phyloP scores from a whole-genome alignment of 352 stramenopile genomes.

The Globisporangium recalcitrans region DNA sequence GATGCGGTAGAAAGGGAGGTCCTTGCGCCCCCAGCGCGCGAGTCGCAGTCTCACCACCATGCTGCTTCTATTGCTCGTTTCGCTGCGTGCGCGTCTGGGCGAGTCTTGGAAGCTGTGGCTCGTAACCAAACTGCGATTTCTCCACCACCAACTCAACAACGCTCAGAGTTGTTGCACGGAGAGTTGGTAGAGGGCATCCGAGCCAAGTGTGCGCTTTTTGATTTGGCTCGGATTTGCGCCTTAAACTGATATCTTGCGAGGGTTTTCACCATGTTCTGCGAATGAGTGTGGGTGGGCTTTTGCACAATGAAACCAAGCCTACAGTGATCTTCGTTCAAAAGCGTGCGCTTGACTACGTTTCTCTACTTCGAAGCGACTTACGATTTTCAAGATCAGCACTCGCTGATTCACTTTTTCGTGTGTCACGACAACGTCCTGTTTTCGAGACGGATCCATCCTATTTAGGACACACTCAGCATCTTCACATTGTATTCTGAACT shows the following conservation, averaged over 20 bases:
- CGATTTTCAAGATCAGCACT: too few relatives aligned
- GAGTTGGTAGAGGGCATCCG: not conserved
- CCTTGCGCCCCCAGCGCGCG: slow-evolving; percentile 81
- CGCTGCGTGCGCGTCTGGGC: not conserved
- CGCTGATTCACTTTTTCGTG: too few relatives aligned
- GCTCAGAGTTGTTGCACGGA: not conserved
- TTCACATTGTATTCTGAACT: too few relatives aligned
- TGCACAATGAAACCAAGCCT: not conserved
- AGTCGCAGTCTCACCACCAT: slow-evolving; percentile 87
- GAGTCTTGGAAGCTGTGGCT: not conserved
- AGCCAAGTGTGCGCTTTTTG: not conserved
- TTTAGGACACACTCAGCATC: too few relatives aligned
- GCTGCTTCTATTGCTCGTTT: not conserved
- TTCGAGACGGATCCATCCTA: too few relatives aligned
- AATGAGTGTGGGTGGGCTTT: not conserved
- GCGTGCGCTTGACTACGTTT: too few relatives aligned
- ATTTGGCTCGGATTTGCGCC: not conserved
- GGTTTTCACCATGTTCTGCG: not conserved
- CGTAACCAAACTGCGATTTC: slow-evolving; percentile 3
- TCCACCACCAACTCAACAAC: not conserved
- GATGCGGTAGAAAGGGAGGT: slow-evolving; percentile 88
- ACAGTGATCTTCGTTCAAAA: not conserved
- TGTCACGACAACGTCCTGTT: too few relatives aligned
- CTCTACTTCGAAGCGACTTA: too few relatives aligned
- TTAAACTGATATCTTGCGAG: not conserved